These are phyloP conservation scores for Rhodotorula sp. DNA, from an alignment of 1,284 basidiomycete species.

Conservation along the genomic window DNA sequence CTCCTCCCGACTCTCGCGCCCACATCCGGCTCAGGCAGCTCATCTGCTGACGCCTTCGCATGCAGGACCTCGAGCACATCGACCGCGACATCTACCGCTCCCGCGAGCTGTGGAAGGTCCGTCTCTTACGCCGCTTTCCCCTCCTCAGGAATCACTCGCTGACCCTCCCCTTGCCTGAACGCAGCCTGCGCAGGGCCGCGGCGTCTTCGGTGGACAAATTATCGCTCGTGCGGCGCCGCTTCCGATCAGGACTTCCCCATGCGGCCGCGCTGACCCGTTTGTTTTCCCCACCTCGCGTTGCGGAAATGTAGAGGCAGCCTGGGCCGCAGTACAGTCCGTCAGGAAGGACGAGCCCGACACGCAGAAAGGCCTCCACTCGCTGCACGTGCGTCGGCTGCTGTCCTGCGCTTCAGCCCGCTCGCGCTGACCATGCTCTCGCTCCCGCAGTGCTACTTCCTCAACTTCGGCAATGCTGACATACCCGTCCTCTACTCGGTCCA, in stretches of 20 bases:
- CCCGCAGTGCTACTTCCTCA: conserved; percentile 73
- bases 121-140: background rate
- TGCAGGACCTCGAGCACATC: conserved; percentile 64
- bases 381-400: conserved; percentile 64
- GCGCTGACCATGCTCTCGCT: background rate
- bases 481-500: conserved; percentile 71
- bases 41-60: too few relatives aligned
- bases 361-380: conserved; percentile 57
- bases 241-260: conserved; percentile 61
- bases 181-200: conserved; percentile 53
- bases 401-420: conserved; percentile 23
- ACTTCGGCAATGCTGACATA: conserved; percentile 70
- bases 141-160: background rate
- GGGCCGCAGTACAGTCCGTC: conserved; percentile 36
- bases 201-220: conserved; percentile 83
- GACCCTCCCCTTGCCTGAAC: background rate
- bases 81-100: conserved; percentile 70
- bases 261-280: conserved; percentile 56
- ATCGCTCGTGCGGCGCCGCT: conserved; percentile 61
- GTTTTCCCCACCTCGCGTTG: conserved; percentile 53
- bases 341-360: conserved; percentile 30
- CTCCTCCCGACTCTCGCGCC: background rate
- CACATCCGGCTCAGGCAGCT: too few relatives aligned
- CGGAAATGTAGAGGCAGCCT: conserved; percentile 31
- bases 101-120: conserved; percentile 62